phyloP scores from a whole-genome alignment of 176 grass and related monocot genomes.

The Oryza longistaminata region DNA sequence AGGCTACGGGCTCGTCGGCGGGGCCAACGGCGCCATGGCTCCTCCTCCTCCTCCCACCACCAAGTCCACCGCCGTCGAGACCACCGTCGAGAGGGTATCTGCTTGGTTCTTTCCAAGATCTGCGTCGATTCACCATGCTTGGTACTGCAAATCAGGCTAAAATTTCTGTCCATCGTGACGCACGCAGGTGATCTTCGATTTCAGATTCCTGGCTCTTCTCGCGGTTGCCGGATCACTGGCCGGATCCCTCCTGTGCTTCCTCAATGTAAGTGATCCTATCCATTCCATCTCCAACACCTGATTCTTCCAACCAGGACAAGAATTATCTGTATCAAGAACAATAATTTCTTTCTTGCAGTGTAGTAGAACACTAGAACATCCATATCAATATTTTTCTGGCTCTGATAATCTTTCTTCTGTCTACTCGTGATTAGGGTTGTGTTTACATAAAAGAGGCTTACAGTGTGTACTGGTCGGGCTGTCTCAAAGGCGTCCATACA shows the following conservation, averaged over 20 bases:
- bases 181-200: slow-evolving; percentile 78
- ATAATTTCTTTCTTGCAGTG: not conserved
- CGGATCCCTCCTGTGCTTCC: slow-evolving; percentile 79
- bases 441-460: slow-evolving; percentile 92
- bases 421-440: slow-evolving; percentile 62
- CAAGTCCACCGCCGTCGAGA: not conserved
- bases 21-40: not conserved
- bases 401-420: not conserved
- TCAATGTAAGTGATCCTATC: slow-evolving; percentile 59
- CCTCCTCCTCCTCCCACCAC: not conserved
- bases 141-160: not conserved
- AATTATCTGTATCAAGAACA: not conserved
- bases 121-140: not conserved
- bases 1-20: not conserved
- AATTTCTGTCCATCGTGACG: not conserved
- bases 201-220: slow-evolving; percentile 80
- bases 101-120: not conserved
- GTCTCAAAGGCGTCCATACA: slow-evolving; percentile 66
- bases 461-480: slow-evolving; percentile 81
- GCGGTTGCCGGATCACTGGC: slow-evolving; percentile 71
- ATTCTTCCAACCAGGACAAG: not conserved
- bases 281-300: not conserved
- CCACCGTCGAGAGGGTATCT: not conserved
- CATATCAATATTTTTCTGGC: not conserved
- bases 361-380: not conserved